These are phyloP conservation scores for Linnemannia hyalina DNA, from an alignment of 192 early-diverging fungal species.

Conservation along the genomic window DNA sequence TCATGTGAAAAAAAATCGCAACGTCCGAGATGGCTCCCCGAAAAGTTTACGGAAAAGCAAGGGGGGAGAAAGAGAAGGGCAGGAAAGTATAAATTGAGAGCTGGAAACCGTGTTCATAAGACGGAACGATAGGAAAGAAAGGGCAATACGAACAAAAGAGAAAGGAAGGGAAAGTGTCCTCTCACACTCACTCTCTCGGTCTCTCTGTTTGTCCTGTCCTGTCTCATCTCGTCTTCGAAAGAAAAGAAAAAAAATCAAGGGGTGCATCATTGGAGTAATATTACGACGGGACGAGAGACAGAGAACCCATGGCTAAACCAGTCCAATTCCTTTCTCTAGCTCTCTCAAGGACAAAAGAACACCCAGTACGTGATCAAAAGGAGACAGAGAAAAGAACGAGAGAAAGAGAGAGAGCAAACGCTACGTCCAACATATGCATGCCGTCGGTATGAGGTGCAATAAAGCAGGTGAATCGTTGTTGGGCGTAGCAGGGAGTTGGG, in stretches of 20 bases:
- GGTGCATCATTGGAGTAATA: neutral
- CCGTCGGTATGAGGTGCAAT: neutral
- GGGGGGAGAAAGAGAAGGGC: neutral
- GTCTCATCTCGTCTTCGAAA: neutral
- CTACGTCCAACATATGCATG: neutral
- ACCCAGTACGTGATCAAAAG: neutral
- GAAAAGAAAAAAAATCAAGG: neutral
- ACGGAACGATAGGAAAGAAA: slow-evolving; percentile 3
- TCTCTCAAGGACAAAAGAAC: neutral
- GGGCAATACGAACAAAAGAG: neutral
- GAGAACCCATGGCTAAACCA: neutral
- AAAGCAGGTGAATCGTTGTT: neutral
- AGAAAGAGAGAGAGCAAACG: neutral
- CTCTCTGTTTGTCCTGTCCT: neutral
- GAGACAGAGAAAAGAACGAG: neutral
- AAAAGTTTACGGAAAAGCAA: neutral
- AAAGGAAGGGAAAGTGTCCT: neutral
- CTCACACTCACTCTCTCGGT: neutral
- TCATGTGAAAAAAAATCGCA: neutral
- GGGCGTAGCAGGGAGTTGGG: neutral
- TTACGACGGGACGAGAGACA: neutral
- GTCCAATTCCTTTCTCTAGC: neutral
- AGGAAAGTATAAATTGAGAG: neutral
- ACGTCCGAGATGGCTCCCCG: neutral
- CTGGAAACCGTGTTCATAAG: neutral